Evolutionary conservation across 2,329 filamentous ascomycete genomes (phyloP).

Genomic region (Phaeosphaeria sp.): DNA sequence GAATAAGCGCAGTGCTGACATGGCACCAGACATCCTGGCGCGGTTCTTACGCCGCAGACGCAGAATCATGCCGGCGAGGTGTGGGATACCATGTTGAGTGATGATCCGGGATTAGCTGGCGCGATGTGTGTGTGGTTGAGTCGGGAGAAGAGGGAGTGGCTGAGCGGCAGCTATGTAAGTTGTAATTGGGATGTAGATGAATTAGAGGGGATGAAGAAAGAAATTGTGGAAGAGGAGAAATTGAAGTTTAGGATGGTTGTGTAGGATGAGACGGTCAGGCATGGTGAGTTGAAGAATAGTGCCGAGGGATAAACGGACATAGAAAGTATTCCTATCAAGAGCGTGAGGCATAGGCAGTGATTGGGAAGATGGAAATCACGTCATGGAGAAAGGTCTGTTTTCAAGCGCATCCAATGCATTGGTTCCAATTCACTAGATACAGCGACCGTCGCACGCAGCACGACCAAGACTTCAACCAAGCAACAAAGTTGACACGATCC

Average conservation of each 20-base stretch:
- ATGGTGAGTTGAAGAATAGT: not conserved
- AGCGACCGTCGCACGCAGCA: not conserved
- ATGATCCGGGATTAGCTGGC: conserved; percentile 37
- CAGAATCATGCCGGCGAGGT: not conserved
- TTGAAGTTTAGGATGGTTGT: conserved; percentile 28
- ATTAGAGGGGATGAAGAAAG: conserved; percentile 22
- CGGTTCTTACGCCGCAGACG: conserved; percentile 25
- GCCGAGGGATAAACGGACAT: no score
- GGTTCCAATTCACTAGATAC: not conserved
- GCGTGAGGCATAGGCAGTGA: no score
- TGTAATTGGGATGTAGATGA: conserved; percentile 42
- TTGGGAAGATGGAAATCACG: not conserved
- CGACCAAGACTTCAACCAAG: no score
- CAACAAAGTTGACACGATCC: not conserved
- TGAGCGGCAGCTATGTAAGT: conserved; percentile 35
- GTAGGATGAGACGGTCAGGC: not conserved
- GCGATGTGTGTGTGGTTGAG: conserved; percentile 42
- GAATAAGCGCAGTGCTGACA: no score
- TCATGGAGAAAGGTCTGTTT: not conserved
- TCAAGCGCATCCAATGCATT: not conserved
- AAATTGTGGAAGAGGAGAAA: conserved; percentile 31
- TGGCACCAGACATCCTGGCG: conserved; percentile 35
- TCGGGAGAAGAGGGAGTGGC: conserved; percentile 36
- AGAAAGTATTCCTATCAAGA: no score
- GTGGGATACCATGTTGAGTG: conserved; percentile 15